These are phyloP conservation scores for Lipomyces lipofer DNA, from an alignment of 805 yeast genomes.

Conservation along the genomic window DNA sequence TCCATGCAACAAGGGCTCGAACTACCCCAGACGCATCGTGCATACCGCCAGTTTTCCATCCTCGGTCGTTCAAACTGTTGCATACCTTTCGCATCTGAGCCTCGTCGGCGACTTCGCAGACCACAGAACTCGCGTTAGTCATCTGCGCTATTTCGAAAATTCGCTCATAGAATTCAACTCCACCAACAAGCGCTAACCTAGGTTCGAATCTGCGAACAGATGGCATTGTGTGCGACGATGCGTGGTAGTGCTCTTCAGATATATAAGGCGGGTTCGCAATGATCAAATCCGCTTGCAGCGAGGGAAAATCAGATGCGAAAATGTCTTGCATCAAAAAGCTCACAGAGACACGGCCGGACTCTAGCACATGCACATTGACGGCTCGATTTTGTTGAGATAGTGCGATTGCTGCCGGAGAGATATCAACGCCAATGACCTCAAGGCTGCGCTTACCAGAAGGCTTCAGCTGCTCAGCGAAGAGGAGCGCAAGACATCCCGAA, in stretches of 20 bases:
- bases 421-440: conserved; percentile 54
- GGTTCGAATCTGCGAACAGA: conserved; percentile 82
- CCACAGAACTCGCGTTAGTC: conserved; percentile 54
- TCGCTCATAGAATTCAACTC: conserved; percentile 64
- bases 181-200: conserved; percentile 72
- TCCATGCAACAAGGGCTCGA: conserved; percentile 21
- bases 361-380: conserved; percentile 19
- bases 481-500: conserved; percentile 78
- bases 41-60: conserved; percentile 54
- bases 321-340: conserved; percentile 16
- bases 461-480: conserved; percentile 43
- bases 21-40: conserved; percentile 49
- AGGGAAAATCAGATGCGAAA: conserved; percentile 1
- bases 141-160: conserved; percentile 50
- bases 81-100: conserved; percentile 54
- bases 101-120: conserved; percentile 73
- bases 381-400: conserved; percentile 52
- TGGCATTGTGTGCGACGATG: conserved; percentile 46
- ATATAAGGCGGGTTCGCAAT: conserved; percentile 94
- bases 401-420: conserved; percentile 52
- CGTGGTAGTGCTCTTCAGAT: conserved; percentile 47
- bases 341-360: conserved; percentile 7
- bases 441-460: conserved; percentile 19
- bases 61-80: conserved; percentile 27
- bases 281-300: conserved; percentile 49